These are phyloP conservation scores for Trichoderma sp. DNA, from an alignment of 2,329 filamentous ascomycete species.

Conservation along the genomic window DNA sequence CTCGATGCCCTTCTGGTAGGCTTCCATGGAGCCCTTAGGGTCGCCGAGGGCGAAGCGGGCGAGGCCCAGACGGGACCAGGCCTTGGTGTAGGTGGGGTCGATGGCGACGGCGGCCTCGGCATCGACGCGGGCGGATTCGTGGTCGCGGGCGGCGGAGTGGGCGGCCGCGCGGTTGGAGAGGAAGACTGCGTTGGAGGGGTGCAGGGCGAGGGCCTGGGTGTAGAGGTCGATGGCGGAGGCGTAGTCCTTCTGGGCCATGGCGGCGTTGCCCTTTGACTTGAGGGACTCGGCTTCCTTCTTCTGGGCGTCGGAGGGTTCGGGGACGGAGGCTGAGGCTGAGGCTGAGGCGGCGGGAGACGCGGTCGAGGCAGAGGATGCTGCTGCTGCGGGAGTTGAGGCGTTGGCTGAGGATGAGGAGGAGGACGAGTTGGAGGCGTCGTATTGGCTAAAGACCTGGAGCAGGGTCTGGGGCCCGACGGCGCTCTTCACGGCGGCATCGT, in stretches of 20 bases:
- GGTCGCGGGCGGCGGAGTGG: conserved; percentile 80
- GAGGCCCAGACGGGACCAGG: conserved; percentile 90
- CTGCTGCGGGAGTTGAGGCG: conserved; percentile 43
- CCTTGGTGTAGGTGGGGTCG: conserved; percentile 94
- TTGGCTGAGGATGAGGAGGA: conserved; percentile 40
- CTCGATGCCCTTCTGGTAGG: conserved; percentile 90
- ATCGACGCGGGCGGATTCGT: conserved; percentile 80
- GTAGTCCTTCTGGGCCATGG: conserved; percentile 96
- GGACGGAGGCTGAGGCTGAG: not conserved
- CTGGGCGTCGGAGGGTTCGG: conserved; percentile 53
- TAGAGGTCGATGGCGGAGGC: conserved; percentile 78
- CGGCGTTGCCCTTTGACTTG: conserved; percentile 89
- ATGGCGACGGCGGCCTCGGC: conserved; percentile 86
- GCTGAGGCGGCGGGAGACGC: conserved; percentile 33
- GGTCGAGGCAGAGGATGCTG: conserved; percentile 49
- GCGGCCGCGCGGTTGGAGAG: conserved; percentile 96
- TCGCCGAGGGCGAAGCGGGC: conserved; percentile 91
- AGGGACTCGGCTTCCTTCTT: conserved; percentile 83
- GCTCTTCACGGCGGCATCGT: conserved; percentile 70
- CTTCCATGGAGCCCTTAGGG: conserved; percentile 88
- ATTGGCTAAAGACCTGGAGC: conserved; percentile 88
- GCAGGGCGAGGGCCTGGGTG: conserved; percentile 77
- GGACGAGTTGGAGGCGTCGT: conserved; percentile 62
- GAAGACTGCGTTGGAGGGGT: conserved; percentile 90
- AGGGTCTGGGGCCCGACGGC: conserved; percentile 87